A percentile compares a stretch with the other conserved stretches of the same genome.
phyloP scores from a whole-genome alignment of 1,139 yeast genomes.

The Blastobotrys niveus region DNA sequence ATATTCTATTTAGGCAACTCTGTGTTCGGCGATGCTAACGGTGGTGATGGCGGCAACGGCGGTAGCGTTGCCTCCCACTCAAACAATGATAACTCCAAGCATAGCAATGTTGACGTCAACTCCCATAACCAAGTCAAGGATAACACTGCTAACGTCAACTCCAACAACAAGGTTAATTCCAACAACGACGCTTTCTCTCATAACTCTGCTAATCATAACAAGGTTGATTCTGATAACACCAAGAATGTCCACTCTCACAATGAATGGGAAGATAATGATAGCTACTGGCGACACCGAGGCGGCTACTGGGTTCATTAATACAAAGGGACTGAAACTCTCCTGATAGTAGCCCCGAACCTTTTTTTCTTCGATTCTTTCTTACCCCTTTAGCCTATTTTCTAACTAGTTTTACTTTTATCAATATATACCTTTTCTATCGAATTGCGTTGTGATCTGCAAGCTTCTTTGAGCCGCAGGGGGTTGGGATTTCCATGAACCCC shows the following conservation, averaged over 20 bases:
- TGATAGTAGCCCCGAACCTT: not conserved
- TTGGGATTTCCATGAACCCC: too few species aligned
- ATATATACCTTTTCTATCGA: too few species aligned
- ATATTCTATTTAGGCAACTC: too few species aligned
- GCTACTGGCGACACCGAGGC: not conserved
- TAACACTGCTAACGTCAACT: not conserved
- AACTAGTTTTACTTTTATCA: not conserved
- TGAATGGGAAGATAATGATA: not conserved
- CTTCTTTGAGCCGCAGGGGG: too few species aligned
- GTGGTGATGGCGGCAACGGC: not conserved
- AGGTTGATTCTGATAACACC: not conserved
- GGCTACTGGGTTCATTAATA: not conserved
- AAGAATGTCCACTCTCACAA: not conserved
- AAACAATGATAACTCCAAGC: not conserved
- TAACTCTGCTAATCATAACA: not conserved
- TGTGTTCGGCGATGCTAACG: too few species aligned
- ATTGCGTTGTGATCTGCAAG: too few species aligned
- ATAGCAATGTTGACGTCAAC: not conserved
- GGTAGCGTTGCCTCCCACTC: not conserved
- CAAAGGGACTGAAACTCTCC: not conserved
- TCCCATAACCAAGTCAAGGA: not conserved
- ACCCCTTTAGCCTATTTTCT: not conserved
- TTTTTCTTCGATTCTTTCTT: not conserved
- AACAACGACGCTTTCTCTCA: not conserved
- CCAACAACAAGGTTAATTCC: not conserved